Base-by-base conservation (phyloP, 495 filamentous ascomycete species). In the Trichocladium uniseriatum region DNA sequence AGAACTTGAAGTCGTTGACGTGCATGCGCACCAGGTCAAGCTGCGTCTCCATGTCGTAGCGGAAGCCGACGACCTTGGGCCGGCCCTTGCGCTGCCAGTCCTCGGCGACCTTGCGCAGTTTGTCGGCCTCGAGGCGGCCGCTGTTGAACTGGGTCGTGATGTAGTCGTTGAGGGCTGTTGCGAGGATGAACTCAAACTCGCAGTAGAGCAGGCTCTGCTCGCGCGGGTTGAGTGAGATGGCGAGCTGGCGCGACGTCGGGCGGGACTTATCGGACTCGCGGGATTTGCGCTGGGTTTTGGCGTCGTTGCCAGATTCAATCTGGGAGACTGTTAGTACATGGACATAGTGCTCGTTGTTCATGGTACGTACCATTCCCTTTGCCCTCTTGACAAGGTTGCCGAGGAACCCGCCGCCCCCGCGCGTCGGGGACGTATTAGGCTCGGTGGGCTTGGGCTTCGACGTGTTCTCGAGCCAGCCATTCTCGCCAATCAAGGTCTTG, bases 1-100 rank as follows among this genome's bases (percentile, higher is more conserved):
- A 67, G 59, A 75, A 75, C 39, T 63, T 64, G 57, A 75, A 73
- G 10, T 60, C 58, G 14, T 68, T 45, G 2, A 67, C 46, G 51
- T 74, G 71, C 19, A 58, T 45, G 4, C 52, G 43, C 13, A 73
- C 53, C 20, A 75, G 59, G 0, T 72, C 71, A 19, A 75, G 46
- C 57, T 75, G 72, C 0, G 72, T 75, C 58, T 75, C 72, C 6
- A 74, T 45, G 24, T 75, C 72, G 40, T 70, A 75, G 8, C 69
- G 69, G 58, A 73, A 74, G 11, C 65, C 61, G 31, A 68, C 49
- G 6, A 74, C 71, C 21, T 57, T 61, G 1, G 69, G 70, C 0
- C 67, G 68, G 39, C 72, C 72, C 52, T 68, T 63, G 21, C 63
- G 59, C 22, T 52, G 49, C 72, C 70, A 75, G 2, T 35, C 45